These are phyloP conservation scores for Medicago ruthenica DNA, from an alignment of 306 rosid species.

Conservation along the genomic window DNA sequence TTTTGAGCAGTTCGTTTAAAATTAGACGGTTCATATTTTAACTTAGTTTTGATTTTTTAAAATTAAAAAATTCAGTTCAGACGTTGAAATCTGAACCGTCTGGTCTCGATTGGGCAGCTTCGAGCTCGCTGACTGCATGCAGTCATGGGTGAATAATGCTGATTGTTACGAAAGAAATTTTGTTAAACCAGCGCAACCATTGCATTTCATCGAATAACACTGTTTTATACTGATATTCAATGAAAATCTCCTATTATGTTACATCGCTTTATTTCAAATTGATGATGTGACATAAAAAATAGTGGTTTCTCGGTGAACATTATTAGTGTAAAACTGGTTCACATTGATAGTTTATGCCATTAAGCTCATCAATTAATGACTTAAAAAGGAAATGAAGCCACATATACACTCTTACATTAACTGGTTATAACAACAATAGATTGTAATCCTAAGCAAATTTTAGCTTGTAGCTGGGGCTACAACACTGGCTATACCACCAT, in stretches of 20 bases:
- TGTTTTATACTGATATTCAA: too few relatives aligned
- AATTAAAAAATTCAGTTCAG: too few relatives aligned
- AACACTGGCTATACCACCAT: neutral
- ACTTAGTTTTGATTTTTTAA: too few relatives aligned
- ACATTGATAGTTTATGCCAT: neutral
- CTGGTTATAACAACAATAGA: neutral
- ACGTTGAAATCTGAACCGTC: too few relatives aligned
- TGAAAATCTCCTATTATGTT: neutral
- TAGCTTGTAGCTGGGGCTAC: neutral
- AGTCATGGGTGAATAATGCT: neutral
- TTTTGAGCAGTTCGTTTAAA: too few relatives aligned
- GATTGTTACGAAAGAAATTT: neutral
- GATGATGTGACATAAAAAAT: neutral
- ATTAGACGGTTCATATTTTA: too few relatives aligned
- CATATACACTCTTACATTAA: neutral
- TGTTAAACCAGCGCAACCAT: neutral
- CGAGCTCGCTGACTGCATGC: too few relatives aligned
- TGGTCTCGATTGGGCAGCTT: too few relatives aligned
- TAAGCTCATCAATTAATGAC: neutral
- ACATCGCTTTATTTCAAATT: neutral
- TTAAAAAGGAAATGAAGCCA: neutral
- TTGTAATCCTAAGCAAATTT: neutral
- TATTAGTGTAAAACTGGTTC: neutral
- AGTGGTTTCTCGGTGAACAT: neutral
- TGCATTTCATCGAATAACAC: too few relatives aligned